Evolutionary conservation across 768 basidiomycete species (phyloP), one percentile per base, ranked within the genome.

Genomic region (Amanita polypyramis): DNA sequence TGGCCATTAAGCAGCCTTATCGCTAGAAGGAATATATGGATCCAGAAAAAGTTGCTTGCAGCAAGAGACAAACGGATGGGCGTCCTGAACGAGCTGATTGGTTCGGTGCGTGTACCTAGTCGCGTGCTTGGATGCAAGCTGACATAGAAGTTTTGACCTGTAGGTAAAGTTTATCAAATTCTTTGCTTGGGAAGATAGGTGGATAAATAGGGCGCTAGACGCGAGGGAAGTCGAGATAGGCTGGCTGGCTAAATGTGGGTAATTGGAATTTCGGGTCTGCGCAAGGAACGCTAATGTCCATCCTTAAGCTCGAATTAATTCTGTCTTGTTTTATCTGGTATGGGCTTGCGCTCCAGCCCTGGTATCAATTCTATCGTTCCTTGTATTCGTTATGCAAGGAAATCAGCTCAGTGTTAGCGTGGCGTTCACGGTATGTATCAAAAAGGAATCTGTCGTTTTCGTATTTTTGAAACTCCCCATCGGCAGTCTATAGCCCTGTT

Each of bases 281-380:
- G 38, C 27, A 17, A n/a, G 1, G 19, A 27, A 35, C 44, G 40
- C 39, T 40, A 34, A 29, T 35, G 32, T 30, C 47, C 6, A 27
- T 6, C 42, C 25, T 7, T 34, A 29, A 82, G 84, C 77, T 30
- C 79, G 85, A 12, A 64, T 84, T 54, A 93, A 93, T 60, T 74
- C 73, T 1, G 65, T 91, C 39, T 59, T 83, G 63, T 88, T 93
- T 60, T 74, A 73, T 11, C 55, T 79, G 3, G 65, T 92, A 8
- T 95, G 87, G 86, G 74, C 70, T 1, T 68, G 72, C 7, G 85
- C 86, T 0, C 92, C 92, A 0, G 81, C 91, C 41, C 60, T 86
- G 10, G 79, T 95, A 14, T 89, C 88, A 1, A 73, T 92, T 48
- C 73, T 86, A 12, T 80, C 85, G 1, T 95, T 95, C 73, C 71